These are phyloP conservation scores for Pseudocercospora fijiensis DNA, from an alignment of 2,329 filamentous ascomycete genomes.

Conservation along the genomic window DNA sequence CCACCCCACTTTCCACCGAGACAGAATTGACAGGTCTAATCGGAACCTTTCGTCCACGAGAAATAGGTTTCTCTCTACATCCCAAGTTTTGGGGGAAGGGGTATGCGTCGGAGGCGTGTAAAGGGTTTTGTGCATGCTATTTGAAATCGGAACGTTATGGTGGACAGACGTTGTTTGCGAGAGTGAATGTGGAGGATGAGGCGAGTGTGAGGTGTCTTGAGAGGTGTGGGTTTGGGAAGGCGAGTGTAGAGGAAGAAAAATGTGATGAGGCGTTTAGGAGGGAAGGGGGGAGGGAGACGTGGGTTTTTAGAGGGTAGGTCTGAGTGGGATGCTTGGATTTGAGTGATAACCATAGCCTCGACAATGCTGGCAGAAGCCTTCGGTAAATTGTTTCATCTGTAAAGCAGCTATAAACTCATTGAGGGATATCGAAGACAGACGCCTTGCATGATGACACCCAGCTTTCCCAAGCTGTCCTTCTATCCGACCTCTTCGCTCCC, in stretches of 20 bases:
- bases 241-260: constrained; percentile 12
- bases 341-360: background rate
- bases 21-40: constrained; percentile 19
- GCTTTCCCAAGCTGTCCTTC: constrained; percentile 3
- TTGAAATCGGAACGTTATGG: background rate
- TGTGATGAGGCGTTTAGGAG: constrained; percentile 11
- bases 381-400: background rate
- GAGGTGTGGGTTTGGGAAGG: constrained; percentile 19
- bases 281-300: constrained; percentile 18
- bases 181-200: constrained; percentile 22
- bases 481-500: constrained; percentile 5
- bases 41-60: constrained; percentile 25
- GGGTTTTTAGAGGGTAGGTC: constrained; percentile 9
- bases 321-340: background rate
- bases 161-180: constrained; percentile 22
- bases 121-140: constrained; percentile 24
- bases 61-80: constrained; percentile 26
- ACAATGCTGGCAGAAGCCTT: background rate
- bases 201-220: constrained; percentile 19
- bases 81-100: constrained; percentile 23
- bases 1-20: constrained; percentile 7
- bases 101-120: constrained; percentile 21
- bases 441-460: background rate
- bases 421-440: background rate
- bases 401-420: background rate